A percentile compares a stretch with the other conserved stretches of the same genome.
Conservation (phyloP, 2,329 filamentous ascomycete genomes). For the Gnomoniopsis sp. region DNA sequence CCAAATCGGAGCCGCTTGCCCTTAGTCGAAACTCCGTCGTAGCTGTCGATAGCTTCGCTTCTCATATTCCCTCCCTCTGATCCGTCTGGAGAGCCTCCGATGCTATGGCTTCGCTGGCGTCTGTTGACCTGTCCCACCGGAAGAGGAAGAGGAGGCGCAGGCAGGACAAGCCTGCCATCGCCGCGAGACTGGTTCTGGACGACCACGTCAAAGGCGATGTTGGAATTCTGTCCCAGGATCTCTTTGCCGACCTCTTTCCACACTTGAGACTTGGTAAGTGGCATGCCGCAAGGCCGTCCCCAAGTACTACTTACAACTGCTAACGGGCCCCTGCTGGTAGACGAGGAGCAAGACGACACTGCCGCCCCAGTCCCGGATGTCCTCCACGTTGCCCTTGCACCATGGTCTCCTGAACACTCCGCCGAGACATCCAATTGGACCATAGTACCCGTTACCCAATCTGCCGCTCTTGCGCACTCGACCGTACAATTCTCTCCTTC, state of each 20-base stretch:
- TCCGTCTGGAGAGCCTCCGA: neutral
- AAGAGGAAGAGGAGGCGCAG: conserved; percentile 51
- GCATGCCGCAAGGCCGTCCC: conserved; percentile 8
- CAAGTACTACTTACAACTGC: neutral
- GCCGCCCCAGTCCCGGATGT: conserved; percentile 33
- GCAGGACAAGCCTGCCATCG: conserved; percentile 70
- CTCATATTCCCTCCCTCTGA: neutral
- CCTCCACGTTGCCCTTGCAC: conserved; percentile 68
- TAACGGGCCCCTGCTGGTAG: conserved; percentile 7
- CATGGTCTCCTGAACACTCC: conserved; percentile 61
- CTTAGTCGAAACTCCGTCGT: neutral
- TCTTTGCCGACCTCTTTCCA: conserved; percentile 79
- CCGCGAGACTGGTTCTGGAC: conserved; percentile 79
- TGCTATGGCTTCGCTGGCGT: conserved; percentile 26
- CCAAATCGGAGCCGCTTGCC: neutral
- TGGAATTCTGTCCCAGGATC: conserved; percentile 80
- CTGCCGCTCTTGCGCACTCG: conserved; percentile 65
- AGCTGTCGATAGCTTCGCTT: conserved; percentile 1
- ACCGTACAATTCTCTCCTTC: conserved; percentile 76
- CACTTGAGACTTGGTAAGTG: conserved; percentile 51
- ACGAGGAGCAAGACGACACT: conserved; percentile 7
- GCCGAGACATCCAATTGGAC: conserved; percentile 73
- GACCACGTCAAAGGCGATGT: conserved; percentile 81
- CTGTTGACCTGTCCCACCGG: conserved; percentile 24
- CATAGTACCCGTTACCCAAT: conserved; percentile 70